phyloP scores from a whole-genome alignment of 345 rosid species.

The Erodium maritimum region DNA sequence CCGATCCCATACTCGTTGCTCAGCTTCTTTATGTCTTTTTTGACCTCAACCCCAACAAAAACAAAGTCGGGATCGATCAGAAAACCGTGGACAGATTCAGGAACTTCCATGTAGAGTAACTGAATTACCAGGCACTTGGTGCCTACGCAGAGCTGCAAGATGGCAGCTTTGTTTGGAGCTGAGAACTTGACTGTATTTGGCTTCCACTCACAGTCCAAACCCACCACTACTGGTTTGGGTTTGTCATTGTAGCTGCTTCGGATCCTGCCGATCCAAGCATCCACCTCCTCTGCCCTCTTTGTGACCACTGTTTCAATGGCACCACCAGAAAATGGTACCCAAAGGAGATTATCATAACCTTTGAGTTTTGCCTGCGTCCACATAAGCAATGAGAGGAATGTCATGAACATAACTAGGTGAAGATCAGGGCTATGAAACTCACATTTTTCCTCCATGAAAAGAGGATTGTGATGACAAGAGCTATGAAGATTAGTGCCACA shows the following conservation, averaged over 20 bases:
- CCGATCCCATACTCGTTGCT: slow-evolving; percentile 15
- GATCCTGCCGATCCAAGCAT: slow-evolving; percentile 15
- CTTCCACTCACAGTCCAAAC: slow-evolving; percentile 32
- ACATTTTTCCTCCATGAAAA: neutral
- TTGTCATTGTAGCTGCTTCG: neutral
- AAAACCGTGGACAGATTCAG: slow-evolving; percentile 13
- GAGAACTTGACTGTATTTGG: slow-evolving; percentile 2
- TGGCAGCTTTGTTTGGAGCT: slow-evolving; percentile 16
- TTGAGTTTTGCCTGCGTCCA: neutral
- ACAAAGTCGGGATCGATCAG: slow-evolving; percentile 5
- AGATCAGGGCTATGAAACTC: neutral
- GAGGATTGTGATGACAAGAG: neutral
- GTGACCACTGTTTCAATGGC: slow-evolving; percentile 18
- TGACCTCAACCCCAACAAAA: slow-evolving; percentile 22
- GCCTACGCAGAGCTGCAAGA: slow-evolving; percentile 24
- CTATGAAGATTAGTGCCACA: neutral
- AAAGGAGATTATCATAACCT: neutral
- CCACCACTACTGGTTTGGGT: slow-evolving; percentile 15
- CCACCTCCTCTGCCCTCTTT: slow-evolving; percentile 4
- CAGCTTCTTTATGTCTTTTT: slow-evolving; percentile 16
- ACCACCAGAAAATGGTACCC: slow-evolving; percentile 6
- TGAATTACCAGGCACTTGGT: slow-evolving; percentile 25
- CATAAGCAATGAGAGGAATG: neutral
- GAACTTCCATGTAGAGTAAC: slow-evolving; percentile 20
- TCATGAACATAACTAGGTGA: no score